A percentile compares a stretch with the other conserved stretches of the same genome.
These are phyloP conservation scores for Mrakia blollopis DNA, from an alignment of 768 basidiomycete genomes.

Conservation along the genomic window DNA sequence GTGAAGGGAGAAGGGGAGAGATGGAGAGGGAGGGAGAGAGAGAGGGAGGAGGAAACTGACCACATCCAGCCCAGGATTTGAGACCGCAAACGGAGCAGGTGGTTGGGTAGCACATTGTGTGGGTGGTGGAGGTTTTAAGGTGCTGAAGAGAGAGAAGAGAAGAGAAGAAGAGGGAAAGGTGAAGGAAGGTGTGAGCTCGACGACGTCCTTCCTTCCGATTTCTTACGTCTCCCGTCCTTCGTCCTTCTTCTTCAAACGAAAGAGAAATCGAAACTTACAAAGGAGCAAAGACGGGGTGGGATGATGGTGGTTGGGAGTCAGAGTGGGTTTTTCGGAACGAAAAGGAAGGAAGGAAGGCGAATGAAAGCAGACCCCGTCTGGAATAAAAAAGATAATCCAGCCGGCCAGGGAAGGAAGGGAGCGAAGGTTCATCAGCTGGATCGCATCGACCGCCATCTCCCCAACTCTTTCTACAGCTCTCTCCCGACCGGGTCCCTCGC, in stretches of 20 bases:
- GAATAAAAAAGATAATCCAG: not conserved
- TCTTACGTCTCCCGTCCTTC: not conserved
- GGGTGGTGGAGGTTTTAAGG: not conserved
- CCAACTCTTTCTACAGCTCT: too few relatives aligned
- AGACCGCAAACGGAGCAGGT: slow-evolving; percentile 19
- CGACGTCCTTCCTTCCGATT: not conserved
- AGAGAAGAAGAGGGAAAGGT: not conserved
- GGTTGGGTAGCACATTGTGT: slow-evolving; percentile 24
- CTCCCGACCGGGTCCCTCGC: too few relatives aligned
- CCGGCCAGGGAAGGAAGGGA: too few relatives aligned
- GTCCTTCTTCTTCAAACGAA: not conserved
- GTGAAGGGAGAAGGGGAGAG: slow-evolving; percentile 14
- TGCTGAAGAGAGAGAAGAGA: not conserved
- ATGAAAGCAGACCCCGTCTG: not conserved
- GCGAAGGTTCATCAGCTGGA: too few relatives aligned
- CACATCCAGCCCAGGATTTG: slow-evolving; percentile 29
- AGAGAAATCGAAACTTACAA: not conserved
- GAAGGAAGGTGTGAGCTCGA: not conserved
- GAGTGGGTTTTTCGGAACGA: not conserved
- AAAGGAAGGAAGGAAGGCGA: not conserved
- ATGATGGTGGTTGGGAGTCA: not conserved
- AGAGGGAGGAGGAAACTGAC: not conserved
- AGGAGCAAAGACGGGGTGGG: not conserved
- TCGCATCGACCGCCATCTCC: too few relatives aligned
- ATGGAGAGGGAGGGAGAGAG: not conserved